A percentile compares a stretch with the other conserved stretches of the same genome.
phyloP scores from a whole-genome alignment of 179 eudicot species.

The Actinidia polygama region DNA sequence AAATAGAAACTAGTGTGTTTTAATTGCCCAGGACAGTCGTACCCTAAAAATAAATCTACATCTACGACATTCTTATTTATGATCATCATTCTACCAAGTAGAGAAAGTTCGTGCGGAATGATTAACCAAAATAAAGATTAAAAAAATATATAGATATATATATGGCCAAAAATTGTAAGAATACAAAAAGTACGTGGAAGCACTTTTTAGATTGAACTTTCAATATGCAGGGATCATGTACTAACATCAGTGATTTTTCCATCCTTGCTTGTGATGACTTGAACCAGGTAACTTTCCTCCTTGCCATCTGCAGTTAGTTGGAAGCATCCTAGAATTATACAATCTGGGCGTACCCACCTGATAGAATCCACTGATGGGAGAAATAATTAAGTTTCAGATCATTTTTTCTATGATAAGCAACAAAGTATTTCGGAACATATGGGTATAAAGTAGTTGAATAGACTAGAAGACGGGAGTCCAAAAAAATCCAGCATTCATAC shows the following conservation, averaged over 20 bases:
- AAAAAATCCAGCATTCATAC: not conserved
- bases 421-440: not conserved
- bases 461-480: not conserved
- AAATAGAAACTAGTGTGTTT: not conserved
- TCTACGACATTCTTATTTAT: not conserved
- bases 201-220: not conserved
- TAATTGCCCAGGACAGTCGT: not conserved
- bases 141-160: not conserved
- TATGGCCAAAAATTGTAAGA: not conserved
- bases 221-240: conserved; percentile 24
- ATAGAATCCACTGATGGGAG: conserved; percentile 71
- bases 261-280: conserved; percentile 65
- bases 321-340: conserved; percentile 80
- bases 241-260: conserved; percentile 65
- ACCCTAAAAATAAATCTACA: not conserved
- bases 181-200: not conserved
- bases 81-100: not conserved
- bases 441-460: not conserved
- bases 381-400: conserved; percentile 16
- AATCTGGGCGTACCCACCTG: conserved; percentile 87
- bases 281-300: conserved; percentile 78
- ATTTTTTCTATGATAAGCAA: not conserved
- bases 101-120: not conserved
- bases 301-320: conserved; percentile 53
- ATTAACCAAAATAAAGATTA: not conserved